Conservation (phyloP, 176 grass and related monocot genomes). For the Lolium multiflorum region DNA sequence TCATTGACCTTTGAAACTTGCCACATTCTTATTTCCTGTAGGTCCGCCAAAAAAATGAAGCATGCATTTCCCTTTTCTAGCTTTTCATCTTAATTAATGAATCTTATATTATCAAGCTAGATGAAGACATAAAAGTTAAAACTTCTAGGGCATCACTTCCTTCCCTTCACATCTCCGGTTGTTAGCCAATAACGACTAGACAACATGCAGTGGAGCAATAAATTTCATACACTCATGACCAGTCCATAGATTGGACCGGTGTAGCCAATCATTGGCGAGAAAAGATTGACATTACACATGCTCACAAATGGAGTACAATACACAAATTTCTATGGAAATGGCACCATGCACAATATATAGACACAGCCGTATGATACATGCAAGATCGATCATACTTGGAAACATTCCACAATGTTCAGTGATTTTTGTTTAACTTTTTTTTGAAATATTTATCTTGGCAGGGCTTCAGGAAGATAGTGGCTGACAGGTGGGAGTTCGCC, state of each 20-base stretch:
- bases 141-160: background rate
- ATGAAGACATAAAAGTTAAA: background rate
- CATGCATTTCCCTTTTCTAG: background rate
- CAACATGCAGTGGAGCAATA: background rate
- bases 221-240: background rate
- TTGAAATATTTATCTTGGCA: constrained; percentile 29
- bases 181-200: background rate
- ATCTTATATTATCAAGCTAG: background rate
- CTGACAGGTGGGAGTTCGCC: constrained; percentile 97
- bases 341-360: background rate
- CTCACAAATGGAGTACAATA: background rate
- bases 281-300: constrained; percentile 39
- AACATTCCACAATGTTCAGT: background rate
- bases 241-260: background rate
- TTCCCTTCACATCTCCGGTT: background rate
- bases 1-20: background rate
- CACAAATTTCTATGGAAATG: constrained; percentile 9
- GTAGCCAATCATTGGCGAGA: constrained; percentile 50
- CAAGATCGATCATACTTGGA: background rate
- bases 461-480: constrained; percentile 96
- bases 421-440: background rate
- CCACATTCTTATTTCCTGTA: background rate
- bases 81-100: constrained; percentile 12
- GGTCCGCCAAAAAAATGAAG: background rate
- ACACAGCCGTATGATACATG: background rate